Base-by-base conservation (phyloP, 331 rosid species). In the Quercus lobata region DNA sequence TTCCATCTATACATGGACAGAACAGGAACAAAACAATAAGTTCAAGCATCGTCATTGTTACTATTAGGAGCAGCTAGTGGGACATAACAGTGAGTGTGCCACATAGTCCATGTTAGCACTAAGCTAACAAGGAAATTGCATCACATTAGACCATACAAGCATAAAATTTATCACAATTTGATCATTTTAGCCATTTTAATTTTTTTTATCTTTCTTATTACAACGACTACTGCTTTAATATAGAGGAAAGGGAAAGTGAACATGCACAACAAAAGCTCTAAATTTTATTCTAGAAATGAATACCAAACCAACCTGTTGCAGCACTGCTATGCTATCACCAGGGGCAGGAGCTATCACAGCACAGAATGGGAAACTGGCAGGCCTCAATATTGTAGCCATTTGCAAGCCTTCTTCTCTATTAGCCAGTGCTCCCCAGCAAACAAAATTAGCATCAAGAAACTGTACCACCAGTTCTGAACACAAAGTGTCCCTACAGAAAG, bases 401-500 rank as follows among this genome's bases (percentile, higher is more conserved):
- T 86, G 88, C 53, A 74, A 24, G 41, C 95, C 97, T 54, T 94
- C 97, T 32, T 80, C 93, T 82, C 86, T 78, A 76, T 86, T 80
- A 3, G 90, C 82, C 44, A 91, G 79, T 34, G 80, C 93, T 34
- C 93, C 97, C 97, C 98, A 91, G 58, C 86, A 91, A 63, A 88
- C 88, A 78, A 92, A 92, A 57, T 94, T 94, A 65, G 93, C 91
- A 56, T 89, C 94, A 71, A 94, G 97, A 84, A 86, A 91, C 82
- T 91, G 90, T 11, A 75, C 88, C 32, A 85, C 93, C 0, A 86
- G 78, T 77, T 92, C 95, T 0, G 92, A 88, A 80, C 93, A 82
- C 44, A 91, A 70, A 2, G 97, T 89, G 30, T 84, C 95, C 77
- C 80, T 86, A 62, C 98, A 91, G 86, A 92, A 92, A 18, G 73